Evolutionary conservation across 192 early-diverging fungal species (phyloP), one percentile per base, ranked within the genome.

Genomic region (Coemansia sp.): DNA sequence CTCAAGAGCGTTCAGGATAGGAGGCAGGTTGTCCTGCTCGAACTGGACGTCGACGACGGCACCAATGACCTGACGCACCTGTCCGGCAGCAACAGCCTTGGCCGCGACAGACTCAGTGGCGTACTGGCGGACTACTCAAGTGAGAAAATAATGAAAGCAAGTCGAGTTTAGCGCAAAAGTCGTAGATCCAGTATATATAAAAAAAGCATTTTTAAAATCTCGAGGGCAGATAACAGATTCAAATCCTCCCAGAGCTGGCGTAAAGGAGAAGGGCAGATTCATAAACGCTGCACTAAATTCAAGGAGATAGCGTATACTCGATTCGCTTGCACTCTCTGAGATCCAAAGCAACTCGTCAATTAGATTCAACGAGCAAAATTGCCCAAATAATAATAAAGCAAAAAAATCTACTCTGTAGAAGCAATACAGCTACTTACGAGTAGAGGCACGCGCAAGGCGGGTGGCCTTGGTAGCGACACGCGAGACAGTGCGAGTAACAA

Each of bases 31-130:
- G 60, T 91, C 91, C 77, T 91, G 84, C 71, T 94, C 93, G 85
- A 96, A 96, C 84, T 96, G 95, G 67, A 98, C 96, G 70, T 98
- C 96, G 75, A 98, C 96, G 84, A 98, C 96, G 86, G 96, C 95
- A 89, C 96, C 96, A 86, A 98, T 98, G 69, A 98, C 94, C 73
- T 90, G 88, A 68, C 94, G 93, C 86, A 98, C 88, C 82, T 91
- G 80, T 76, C 96, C 96, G 46, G 84, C 64, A 57, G 84, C 80
- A 49, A 78, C 79, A 46, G 77, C 76, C 52, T 86, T 72, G 61
- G 86, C 69, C 74, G 73, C 60, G 14, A 66, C 72, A 23, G 80
- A 49, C 65, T 78, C 89, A 61, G 91, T 84, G 50, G 89, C 91
- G 74, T 89, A 89, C 84, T 75, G 70, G 71, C 87, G 87, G 61